These are phyloP conservation scores for Alternaria consortialis DNA, from an alignment of 2,329 filamentous ascomycete genomes.

Conservation along the genomic window DNA sequence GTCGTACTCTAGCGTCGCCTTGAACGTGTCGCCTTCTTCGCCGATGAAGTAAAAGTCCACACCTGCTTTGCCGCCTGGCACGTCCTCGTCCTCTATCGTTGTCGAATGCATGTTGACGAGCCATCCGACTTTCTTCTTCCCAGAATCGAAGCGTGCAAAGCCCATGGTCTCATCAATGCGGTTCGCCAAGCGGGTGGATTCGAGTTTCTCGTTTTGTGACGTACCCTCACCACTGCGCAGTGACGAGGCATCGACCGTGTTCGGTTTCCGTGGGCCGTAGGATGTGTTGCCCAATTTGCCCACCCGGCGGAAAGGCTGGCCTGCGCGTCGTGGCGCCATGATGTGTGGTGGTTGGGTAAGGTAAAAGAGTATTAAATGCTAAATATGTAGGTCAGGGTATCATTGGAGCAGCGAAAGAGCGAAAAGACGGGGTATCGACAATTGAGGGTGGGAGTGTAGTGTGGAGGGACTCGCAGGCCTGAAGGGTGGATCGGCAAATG, in stretches of 20 bases:
- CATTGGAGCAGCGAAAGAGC: constrained; percentile 36
- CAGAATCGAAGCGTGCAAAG: constrained; percentile 89
- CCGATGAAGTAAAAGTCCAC: constrained; percentile 95
- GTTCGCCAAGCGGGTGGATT: constrained; percentile 83
- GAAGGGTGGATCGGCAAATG: constrained; percentile 24
- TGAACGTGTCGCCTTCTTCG: constrained; percentile 83
- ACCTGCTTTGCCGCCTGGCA: constrained; percentile 83
- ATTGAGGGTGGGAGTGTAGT: constrained; percentile 19
- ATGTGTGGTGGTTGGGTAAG: constrained; percentile 28
- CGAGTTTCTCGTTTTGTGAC: constrained; percentile 90
- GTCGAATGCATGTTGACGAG: constrained; percentile 95
- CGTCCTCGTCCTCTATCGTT: constrained; percentile 81
- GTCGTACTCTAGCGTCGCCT: constrained; percentile 94
- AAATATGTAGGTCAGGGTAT: constrained; percentile 41
- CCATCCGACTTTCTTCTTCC: constrained; percentile 87
- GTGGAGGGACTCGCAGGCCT: constrained; percentile 17
- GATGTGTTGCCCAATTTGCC: constrained; percentile 54
- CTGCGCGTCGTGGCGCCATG: constrained; percentile 57
- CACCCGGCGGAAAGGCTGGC: constrained; percentile 55
- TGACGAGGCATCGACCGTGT: constrained; percentile 81
- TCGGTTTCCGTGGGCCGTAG: constrained; percentile 66
- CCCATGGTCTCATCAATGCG: constrained; percentile 95
- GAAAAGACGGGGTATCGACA: constrained; percentile 28
- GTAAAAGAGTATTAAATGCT: constrained; percentile 34
- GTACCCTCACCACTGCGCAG: constrained; percentile 82